Percentiles rank a stretch among this genome's conserved stretches.
phyloP scores from a whole-genome alignment of 495 filamentous ascomycete species.

The Hyaloscypha finlandica region DNA sequence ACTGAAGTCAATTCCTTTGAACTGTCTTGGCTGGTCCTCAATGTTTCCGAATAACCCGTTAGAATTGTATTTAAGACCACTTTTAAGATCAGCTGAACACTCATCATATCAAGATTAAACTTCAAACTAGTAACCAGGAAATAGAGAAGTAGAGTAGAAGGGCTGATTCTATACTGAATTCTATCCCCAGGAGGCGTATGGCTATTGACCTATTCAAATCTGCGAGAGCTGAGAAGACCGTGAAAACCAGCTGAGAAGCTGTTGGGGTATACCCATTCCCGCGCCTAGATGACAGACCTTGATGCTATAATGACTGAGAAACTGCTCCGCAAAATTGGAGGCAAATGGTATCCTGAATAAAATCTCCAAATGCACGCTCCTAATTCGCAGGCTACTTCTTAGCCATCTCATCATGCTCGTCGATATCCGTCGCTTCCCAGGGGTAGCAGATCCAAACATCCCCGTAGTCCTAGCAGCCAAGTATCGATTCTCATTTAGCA shows the following conservation, averaged over 20 bases:
- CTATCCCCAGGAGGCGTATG: too few species aligned
- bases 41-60: too few species aligned
- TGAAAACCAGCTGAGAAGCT: neutral
- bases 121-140: too few species aligned
- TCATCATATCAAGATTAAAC: too few species aligned
- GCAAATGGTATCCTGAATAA: neutral
- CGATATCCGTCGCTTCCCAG: slow-evolving; percentile 98
- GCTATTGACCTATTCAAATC: neutral
- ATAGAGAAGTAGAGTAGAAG: too few species aligned
- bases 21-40: too few species aligned
- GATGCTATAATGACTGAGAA: neutral
- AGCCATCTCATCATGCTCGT: slow-evolving; percentile 82
- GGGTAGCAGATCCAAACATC: slow-evolving; percentile 99
- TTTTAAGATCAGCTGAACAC: too few species aligned
- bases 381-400: slow-evolving; percentile 42
- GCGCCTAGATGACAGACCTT: neutral
- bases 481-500: slow-evolving; percentile 76
- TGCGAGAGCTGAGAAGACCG: neutral
- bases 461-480: slow-evolving; percentile 80
- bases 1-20: too few species aligned
- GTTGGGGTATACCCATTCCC: neutral
- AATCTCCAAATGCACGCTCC: neutral
- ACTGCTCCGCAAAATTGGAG: neutral
- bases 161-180: too few species aligned
- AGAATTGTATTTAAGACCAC: too few species aligned